These are phyloP conservation scores for Zygosaccharomyces pseudobailii DNA, from an alignment of 1,139 yeast genomes.

Conservation along the genomic window DNA sequence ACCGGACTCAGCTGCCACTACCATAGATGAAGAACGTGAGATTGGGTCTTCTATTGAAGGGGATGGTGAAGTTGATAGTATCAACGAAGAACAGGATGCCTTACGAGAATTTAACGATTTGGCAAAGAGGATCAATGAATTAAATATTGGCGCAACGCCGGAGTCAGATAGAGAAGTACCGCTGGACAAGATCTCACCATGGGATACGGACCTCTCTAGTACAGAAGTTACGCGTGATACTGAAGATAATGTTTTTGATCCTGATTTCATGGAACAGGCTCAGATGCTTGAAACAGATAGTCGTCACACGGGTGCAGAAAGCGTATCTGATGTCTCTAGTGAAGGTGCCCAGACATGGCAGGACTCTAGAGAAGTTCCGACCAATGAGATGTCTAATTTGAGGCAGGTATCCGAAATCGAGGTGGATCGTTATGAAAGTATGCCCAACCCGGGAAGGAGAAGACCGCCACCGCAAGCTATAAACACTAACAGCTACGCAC, in stretches of 20 bases:
- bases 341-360: constrained; percentile 3
- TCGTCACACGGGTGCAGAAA: constrained; percentile 14
- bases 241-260: constrained; percentile 30
- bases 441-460: neutral
- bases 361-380: constrained; percentile 1
- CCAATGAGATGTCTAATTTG: neutral
- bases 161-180: constrained; percentile 1
- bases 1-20: neutral
- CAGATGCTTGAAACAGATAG: constrained; percentile 25
- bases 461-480: neutral
- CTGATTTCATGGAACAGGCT: constrained; percentile 32
- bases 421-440: neutral
- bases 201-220: constrained; percentile 5
- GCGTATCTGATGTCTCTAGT: constrained; percentile 4
- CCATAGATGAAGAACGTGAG: neutral
- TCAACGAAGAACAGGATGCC: constrained; percentile 9
- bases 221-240: constrained; percentile 5
- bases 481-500: neutral
- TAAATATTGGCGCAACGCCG: constrained; percentile 11
- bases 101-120: constrained; percentile 13
- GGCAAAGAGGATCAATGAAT: constrained; percentile 20
- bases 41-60: neutral
- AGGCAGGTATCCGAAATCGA: neutral
- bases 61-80: constrained; percentile 8
- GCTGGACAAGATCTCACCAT: constrained; percentile 3